Evolutionary conservation across 78 protist genomes (phyloP), one percentile per base, ranked within the genome.

Genomic region (Isochrysis galbana): DNA sequence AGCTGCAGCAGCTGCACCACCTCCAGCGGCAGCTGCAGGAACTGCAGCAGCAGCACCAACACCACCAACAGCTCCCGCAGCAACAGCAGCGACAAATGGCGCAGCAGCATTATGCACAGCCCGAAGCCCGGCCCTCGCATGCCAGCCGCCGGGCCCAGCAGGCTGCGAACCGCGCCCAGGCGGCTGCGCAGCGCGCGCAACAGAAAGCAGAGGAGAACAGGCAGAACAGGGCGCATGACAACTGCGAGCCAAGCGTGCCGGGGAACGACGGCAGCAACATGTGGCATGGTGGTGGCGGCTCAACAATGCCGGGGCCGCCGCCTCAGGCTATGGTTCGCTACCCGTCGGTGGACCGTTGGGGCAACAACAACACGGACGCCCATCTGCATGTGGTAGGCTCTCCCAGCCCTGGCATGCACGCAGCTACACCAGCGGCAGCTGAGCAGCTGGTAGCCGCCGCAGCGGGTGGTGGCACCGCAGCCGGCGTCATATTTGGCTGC

Each of bases 401-500:
- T 67, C 39, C 74, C 34, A 4, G 34, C 39, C 74, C 7, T 23
- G 74, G 7, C 5, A 23, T 23, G 74, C 34, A 11, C 25, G 34
- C 34, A 22, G 17, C 34, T 11, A 67, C 34, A 23, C 17, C 34
- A n/a, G 39, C 34, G 74, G 74, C 74, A 11, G 34, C 29, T 11
- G 10, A 11, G 26, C 34, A 23, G 34, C 34, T 67, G 34, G 21
- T 67, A 23, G 17, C 10, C 74, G 34, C 10, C 11, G 74, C 74
- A 67, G 34, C 39, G 46, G 42, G n/a, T 19, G 42, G 17, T 19
- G 17, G 17, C n/a, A 42, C 82, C 44, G 84, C 84, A 1, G 7
- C 47, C 46, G 84, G 84, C 84, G 46, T 77, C 47, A 77, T 77
- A 41, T 77, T 77, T 21, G 45, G 46, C 32, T 77, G 84, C 84